Evolutionary conservation across 495 filamentous ascomycete species (phyloP).

Genomic region (Cryomyces minteri): DNA sequence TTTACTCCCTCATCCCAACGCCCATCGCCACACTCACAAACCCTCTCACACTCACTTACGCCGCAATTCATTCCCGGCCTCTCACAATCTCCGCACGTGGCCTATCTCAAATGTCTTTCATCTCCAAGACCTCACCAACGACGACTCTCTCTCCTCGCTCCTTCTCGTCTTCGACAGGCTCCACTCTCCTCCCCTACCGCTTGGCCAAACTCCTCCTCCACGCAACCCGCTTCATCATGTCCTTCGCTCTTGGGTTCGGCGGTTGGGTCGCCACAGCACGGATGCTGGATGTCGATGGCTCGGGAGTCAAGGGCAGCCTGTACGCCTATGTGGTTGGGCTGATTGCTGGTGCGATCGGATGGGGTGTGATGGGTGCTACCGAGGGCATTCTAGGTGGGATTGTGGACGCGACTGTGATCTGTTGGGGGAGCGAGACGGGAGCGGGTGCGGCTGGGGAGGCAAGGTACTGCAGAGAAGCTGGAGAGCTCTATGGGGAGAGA

Average conservation of each 20-base stretch:
- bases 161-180: constrained; percentile 26
- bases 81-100: constrained; percentile 56
- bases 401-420: constrained; percentile 79
- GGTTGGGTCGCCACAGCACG: constrained; percentile 91
- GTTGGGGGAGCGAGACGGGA: constrained; percentile 78
- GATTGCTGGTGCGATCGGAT: constrained; percentile 82
- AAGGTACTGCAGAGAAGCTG: constrained; percentile 72
- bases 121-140: constrained; percentile 37
- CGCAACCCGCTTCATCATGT: constrained; percentile 77
- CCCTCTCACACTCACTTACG: constrained; percentile 79
- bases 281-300: constrained; percentile 31
- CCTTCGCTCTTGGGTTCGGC: constrained; percentile 76
- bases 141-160: constrained; percentile 41
- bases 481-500: constrained; percentile 53
- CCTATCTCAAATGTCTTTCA: constrained; percentile 57
- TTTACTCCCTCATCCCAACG: constrained; percentile 65
- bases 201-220: constrained; percentile 84
- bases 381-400: constrained; percentile 85
- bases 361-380: constrained; percentile 87
- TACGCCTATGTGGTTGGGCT: constrained; percentile 92
- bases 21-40: constrained; percentile 73
- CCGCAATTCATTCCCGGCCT: constrained; percentile 80
- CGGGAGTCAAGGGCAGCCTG: constrained; percentile 53
- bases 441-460: constrained; percentile 46
- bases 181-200: constrained; percentile 50